Percentiles rank a stretch among this genome's conserved stretches.
phyloP scores from a whole-genome alignment of 163 green algal species.

The Botryococcus braunii region DNA sequence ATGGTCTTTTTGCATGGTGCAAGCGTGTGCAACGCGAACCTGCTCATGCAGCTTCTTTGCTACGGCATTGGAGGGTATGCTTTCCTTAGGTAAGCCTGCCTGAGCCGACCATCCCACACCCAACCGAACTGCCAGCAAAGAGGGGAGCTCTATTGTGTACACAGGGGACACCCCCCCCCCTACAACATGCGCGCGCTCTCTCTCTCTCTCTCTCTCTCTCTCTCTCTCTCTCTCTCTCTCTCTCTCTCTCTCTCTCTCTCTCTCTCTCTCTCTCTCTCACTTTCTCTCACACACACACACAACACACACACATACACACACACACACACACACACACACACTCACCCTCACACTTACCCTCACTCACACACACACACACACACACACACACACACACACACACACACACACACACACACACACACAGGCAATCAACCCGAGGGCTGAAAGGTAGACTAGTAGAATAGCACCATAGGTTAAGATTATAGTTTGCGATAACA shows the following conservation, averaged over 20 bases:
- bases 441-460: not conserved
- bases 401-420: too few species aligned
- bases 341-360: too few species aligned
- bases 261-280: too few species aligned
- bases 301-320: too few species aligned
- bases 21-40: constrained; percentile 36
- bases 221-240: too few species aligned
- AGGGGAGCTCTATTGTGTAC: not conserved
- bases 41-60: constrained; percentile 43
- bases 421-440: not conserved
- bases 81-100: constrained; percentile 38
- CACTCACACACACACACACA: too few species aligned
- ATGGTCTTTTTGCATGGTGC: constrained; percentile 13
- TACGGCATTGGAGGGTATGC: constrained; percentile 34
- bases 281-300: too few species aligned
- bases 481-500: not conserved
- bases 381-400: too few species aligned
- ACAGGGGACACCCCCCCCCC: not conserved
- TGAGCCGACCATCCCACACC: not conserved
- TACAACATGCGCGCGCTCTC: not conserved
- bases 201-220: too few species aligned
- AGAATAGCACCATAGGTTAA: not conserved
- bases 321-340: too few species aligned
- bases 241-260: too few species aligned
- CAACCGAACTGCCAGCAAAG: not conserved